phyloP scores from a whole-genome alignment of 1,139 yeast species.

The Yamadazyma pseudoaaseri region DNA sequence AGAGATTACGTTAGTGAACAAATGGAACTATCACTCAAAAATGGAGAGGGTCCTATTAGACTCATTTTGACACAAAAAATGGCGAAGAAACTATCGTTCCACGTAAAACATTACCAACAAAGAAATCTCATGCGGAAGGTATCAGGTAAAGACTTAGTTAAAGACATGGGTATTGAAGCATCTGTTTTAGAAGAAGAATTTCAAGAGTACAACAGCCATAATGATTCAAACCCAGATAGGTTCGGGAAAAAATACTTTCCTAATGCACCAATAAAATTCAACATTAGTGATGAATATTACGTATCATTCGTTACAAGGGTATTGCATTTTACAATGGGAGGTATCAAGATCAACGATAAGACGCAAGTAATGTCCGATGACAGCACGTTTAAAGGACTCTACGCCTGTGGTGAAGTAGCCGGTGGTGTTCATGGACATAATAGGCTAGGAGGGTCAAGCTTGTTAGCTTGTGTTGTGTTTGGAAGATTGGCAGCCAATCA shows the following conservation, averaged over 20 bases:
- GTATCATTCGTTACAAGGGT: slow-evolving; percentile 69
- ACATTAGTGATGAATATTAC: slow-evolving; percentile 32
- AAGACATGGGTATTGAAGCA: slow-evolving; percentile 38
- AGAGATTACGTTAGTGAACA: slow-evolving; percentile 68
- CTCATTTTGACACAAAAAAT: slow-evolving; percentile 45
- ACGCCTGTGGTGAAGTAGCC: slow-evolving; percentile 79
- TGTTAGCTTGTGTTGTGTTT: slow-evolving; percentile 78
- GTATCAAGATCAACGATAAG: slow-evolving; percentile 62
- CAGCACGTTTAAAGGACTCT: slow-evolving; percentile 55
- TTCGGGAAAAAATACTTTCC: slow-evolving; percentile 54
- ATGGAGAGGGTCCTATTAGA: slow-evolving; percentile 52
- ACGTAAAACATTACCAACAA: slow-evolving; percentile 64
- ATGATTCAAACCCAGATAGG: slow-evolving; percentile 40
- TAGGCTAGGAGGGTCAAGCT: slow-evolving; percentile 74
- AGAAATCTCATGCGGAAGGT: slow-evolving; percentile 60
- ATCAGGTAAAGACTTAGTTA: slow-evolving; percentile 48
- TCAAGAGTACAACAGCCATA: slow-evolving; percentile 48
- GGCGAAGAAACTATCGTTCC: slow-evolving; percentile 49
- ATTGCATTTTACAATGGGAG: slow-evolving; percentile 87
- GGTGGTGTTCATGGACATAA: slow-evolving; percentile 84
- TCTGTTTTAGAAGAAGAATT: slow-evolving; percentile 36
- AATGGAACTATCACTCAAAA: slow-evolving; percentile 45
- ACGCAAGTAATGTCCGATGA: slow-evolving; percentile 48
- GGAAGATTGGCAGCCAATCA: slow-evolving; percentile 65
- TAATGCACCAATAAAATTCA: slow-evolving; percentile 43